These are phyloP conservation scores for Didymella pinodella DNA, from an alignment of 2,329 filamentous ascomycete genomes.

Conservation along the genomic window DNA sequence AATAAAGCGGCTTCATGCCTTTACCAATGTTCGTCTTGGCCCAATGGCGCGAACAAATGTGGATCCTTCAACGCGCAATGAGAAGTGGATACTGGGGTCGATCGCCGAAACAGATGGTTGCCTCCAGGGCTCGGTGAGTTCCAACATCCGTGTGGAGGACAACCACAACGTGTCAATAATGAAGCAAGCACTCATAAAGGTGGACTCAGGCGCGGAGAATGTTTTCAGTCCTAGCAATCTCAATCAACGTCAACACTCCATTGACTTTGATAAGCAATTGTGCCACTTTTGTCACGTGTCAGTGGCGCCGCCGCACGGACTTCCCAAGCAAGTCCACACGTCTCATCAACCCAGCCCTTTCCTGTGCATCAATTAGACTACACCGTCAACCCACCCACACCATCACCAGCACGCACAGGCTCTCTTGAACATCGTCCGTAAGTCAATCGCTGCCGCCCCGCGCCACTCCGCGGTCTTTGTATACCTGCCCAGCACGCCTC, in stretches of 20 bases:
- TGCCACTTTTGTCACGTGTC: constrained; percentile 43
- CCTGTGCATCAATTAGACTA: constrained; percentile 52
- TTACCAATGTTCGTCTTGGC: constrained; percentile 6
- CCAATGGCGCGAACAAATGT: constrained; percentile 29
- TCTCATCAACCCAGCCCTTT: constrained; percentile 51
- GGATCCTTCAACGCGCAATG: constrained; percentile 30
- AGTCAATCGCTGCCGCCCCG: constrained; percentile 37
- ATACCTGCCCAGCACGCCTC: constrained; percentile 24
- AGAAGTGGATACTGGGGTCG: constrained; percentile 38
- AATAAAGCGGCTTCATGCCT: not conserved
- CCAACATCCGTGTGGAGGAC: constrained; percentile 26
- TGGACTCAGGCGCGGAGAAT: constrained; percentile 14
- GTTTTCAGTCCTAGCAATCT: constrained; percentile 7
- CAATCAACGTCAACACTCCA: constrained; percentile 35
- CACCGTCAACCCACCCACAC: constrained; percentile 46
- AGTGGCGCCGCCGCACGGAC: constrained; percentile 36
- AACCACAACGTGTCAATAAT: constrained; percentile 47
- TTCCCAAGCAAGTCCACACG: constrained; percentile 35
- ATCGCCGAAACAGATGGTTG: constrained; percentile 38
- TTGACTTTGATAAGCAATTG: constrained; percentile 33
- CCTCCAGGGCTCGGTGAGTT: constrained; percentile 32
- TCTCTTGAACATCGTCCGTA: constrained; percentile 49
- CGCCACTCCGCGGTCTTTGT: constrained; percentile 27
- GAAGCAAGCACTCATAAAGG: constrained; percentile 30
- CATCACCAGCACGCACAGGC: constrained; percentile 47